These are phyloP conservation scores for Stemphylium beticola DNA, from an alignment of 2,329 filamentous ascomycete genomes.

Conservation along the genomic window DNA sequence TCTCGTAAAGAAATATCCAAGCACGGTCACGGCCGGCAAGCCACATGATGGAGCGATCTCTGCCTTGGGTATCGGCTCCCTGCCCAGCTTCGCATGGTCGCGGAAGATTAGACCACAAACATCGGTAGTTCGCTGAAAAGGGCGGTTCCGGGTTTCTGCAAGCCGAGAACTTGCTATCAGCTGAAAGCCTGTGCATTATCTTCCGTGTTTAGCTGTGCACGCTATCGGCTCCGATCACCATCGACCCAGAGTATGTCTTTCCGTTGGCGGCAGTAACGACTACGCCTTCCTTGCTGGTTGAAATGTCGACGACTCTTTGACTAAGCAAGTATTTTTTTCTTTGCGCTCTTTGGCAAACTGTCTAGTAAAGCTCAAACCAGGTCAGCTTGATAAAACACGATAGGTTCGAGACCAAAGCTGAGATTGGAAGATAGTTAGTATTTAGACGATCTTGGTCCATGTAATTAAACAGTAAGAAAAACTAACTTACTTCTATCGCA, in stretches of 20 bases:
- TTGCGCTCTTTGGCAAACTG: background rate
- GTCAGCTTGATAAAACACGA: background rate
- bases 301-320: background rate
- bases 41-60: background rate
- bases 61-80: background rate
- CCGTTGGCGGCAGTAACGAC: background rate
- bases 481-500: background rate
- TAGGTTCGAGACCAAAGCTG: background rate
- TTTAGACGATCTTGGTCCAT: background rate
- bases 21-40: background rate
- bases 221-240: slow-evolving; percentile 1
- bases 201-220: slow-evolving; percentile 3
- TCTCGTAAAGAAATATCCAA: slow-evolving; percentile 3
- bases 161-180: background rate
- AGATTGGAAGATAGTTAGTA: background rate
- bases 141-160: background rate
- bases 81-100: background rate
- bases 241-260: background rate
- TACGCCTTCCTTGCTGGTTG: background rate
- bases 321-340: background rate
- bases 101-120: background rate
- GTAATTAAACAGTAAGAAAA: background rate
- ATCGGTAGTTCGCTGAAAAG: background rate
- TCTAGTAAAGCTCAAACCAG: background rate
- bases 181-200: slow-evolving; percentile 1